Conservation (phyloP, 768 basidiomycete species). For the Phylloporus scabripes region DNA sequence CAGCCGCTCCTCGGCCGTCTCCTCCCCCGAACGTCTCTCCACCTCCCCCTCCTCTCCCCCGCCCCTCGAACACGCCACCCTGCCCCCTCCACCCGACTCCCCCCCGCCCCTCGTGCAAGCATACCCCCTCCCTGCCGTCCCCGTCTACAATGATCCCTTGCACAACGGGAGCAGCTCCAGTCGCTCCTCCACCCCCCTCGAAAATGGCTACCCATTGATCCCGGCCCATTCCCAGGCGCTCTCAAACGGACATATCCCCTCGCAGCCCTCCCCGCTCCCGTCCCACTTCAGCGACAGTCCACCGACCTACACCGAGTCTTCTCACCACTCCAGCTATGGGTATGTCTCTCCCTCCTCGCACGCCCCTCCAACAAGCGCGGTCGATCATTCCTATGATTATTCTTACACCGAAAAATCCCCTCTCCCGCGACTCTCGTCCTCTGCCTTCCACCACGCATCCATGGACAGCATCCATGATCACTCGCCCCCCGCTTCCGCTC, state of each 20-base stretch:
- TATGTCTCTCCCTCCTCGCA: constrained; percentile 26
- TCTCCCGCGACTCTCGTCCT: constrained; percentile 27
- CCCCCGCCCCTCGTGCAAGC: constrained; percentile 52
- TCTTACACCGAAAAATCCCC: constrained; percentile 29
- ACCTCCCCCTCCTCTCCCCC: constrained; percentile 31
- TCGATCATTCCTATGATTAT: constrained; percentile 28
- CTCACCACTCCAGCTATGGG: constrained; percentile 29
- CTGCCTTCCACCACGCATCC: constrained; percentile 25
- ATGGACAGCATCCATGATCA: constrained; percentile 26
- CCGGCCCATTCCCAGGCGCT: constrained; percentile 31
- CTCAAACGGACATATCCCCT: constrained; percentile 32
- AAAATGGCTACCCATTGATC: constrained; percentile 37
- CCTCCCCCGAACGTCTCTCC: constrained; percentile 23
- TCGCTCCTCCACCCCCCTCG: constrained; percentile 44
- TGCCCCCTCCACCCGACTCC: constrained; percentile 46
- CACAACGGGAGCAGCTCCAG: constrained; percentile 34
- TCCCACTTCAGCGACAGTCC: constrained; percentile 30
- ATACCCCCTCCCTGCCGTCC: constrained; percentile 11
- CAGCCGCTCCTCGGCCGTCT: constrained; percentile 22
- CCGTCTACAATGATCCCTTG: constrained; percentile 22
- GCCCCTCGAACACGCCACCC: constrained; percentile 40
- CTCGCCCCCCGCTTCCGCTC: constrained; percentile 28
- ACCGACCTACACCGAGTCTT: constrained; percentile 27
- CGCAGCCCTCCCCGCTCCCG: constrained; percentile 27
- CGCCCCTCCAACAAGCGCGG: constrained; percentile 15